These are phyloP conservation scores for Tetrahymena borealis DNA, from an alignment of 73 alveolate genomes.

Conservation along the genomic window DNA sequence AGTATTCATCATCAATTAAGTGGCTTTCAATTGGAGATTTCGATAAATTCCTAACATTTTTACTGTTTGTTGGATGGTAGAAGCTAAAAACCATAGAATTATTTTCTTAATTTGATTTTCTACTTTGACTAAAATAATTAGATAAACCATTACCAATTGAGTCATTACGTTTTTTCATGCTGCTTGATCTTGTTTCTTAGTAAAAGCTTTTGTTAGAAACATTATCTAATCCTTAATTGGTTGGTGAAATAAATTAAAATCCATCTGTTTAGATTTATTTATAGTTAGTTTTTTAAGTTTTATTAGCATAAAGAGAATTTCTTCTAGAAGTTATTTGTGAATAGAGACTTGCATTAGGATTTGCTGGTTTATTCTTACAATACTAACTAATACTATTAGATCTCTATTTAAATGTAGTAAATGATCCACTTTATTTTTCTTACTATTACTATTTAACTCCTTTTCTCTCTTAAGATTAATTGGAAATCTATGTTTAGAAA, in stretches of 20 bases:
- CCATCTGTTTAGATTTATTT: not conserved
- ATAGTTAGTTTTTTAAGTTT: not conserved
- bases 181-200: not conserved
- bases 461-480: not conserved
- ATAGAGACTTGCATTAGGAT: not conserved
- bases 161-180: not conserved
- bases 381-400: not conserved
- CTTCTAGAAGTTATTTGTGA: not conserved
- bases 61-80: not conserved
- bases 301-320: not conserved
- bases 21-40: not conserved
- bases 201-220: not conserved
- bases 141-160: not conserved
- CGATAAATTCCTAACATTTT: not conserved
- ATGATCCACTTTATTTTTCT: not conserved
- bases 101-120: not conserved
- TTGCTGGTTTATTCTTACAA: not conserved
- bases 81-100: not conserved
- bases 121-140: not conserved
- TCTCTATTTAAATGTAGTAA: not conserved
- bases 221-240: not conserved
- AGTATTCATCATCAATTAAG: not conserved
- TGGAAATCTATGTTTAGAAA: not conserved
- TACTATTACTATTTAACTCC: not conserved
- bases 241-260: not conserved